Evolutionary conservation across 2,329 filamentous ascomycete genomes (phyloP).

Genomic region (Sordariomycetes sp.): DNA sequence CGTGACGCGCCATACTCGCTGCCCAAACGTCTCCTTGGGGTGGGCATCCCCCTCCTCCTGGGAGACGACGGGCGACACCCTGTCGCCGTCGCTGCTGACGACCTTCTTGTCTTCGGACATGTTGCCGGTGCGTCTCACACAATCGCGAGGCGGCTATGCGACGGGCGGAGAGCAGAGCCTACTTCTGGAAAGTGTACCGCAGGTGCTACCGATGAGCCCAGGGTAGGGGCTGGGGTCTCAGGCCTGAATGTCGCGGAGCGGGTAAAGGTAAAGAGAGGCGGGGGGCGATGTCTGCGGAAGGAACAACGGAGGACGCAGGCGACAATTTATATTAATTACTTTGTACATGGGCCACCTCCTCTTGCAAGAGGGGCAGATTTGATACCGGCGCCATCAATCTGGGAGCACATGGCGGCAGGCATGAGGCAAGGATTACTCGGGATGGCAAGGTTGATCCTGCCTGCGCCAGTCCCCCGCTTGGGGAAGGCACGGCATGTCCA

Average conservation of each 20-base stretch:
- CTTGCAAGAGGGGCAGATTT: background rate
- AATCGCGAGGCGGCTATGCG: background rate
- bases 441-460: background rate
- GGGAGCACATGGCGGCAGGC: background rate
- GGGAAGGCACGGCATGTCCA: background rate
- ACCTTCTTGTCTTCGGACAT: background rate
- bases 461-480: background rate
- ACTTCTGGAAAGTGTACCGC: background rate
- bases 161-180: background rate
- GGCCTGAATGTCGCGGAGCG: background rate
- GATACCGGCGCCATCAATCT: background rate
- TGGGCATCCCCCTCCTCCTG: background rate
- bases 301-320: background rate
- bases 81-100: background rate
- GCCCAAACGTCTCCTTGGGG: slow-evolving; percentile 1
- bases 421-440: background rate
- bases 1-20: slow-evolving; percentile 17
- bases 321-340: background rate
- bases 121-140: background rate
- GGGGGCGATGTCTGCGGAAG: background rate
- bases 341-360: background rate
- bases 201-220: background rate
- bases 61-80: background rate
- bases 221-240: background rate
- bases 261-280: background rate